Evolutionary conservation across 768 basidiomycete species (phyloP), one percentile per base, ranked within the genome.

Genomic region (Boletus insuetus): DNA sequence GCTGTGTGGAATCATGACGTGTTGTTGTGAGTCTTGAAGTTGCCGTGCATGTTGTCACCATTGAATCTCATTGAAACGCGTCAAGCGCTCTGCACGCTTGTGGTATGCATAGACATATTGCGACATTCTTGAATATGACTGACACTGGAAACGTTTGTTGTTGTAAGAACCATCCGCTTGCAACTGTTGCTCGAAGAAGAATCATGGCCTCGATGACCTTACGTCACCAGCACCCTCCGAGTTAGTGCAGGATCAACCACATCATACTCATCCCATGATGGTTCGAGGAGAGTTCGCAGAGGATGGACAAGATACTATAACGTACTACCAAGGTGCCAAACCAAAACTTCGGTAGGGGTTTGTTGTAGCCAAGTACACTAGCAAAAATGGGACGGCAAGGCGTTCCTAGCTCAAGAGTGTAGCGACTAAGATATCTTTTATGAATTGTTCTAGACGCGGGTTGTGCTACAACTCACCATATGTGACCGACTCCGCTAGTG

Each of bases 191-290:
- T 61, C 56, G 16, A 61, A 58, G 43, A 53, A 48, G n/a, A 45
- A 47, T 10, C 4, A 45, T 34, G 51, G 51, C 38, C 32, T 53
- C 1, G 54, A 60, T 24, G 42, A 51, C 2, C 39, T 31, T 31
- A 24, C 29, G 10, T n/a, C 41, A 34, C 22, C 17, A 13, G 32
- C 39, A 20, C 17, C 43, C 8, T 31, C 56, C 0, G 47, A 58
- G 31, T 16, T 65, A 5, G 57, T 65, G 45, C 56, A 60, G 20
- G 40, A 59, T 11, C 66, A 66, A 35, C 67, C 57, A 24, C 53
- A 26, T n/a, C 46, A 46, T 17, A 41, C 32, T 4, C 47, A 54
- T 12, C 22, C 29, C 11, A 68, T 64, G 64, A 49, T 43, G 53
- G 42, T 56, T 40, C 59, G 49, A 53, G 57, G 59, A n/a, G 46